Conservation (phyloP, 805 yeast species). For the Hanseniaspora nectarophila region DNA sequence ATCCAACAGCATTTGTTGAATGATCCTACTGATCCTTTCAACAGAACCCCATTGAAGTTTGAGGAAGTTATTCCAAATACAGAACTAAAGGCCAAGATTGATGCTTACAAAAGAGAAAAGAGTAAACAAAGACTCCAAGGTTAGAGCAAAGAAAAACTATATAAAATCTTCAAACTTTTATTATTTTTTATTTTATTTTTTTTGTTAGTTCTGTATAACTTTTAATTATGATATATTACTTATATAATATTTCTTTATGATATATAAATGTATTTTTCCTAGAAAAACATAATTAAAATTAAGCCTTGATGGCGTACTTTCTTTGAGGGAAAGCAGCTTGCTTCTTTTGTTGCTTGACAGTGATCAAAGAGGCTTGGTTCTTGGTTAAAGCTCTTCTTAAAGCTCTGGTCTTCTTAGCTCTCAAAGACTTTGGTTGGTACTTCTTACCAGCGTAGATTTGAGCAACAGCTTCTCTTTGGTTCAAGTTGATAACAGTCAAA, state of each 20-base stretch:
- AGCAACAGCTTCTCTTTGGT: constrained; percentile 90
- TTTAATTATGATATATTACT: constrained; percentile 14
- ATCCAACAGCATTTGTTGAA: constrained; percentile 86
- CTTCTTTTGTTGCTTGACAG: constrained; percentile 85
- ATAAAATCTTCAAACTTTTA: not conserved
- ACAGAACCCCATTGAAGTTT: constrained; percentile 75
- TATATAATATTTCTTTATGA: constrained; percentile 2
- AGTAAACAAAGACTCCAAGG: constrained; percentile 21
- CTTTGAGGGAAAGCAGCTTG: constrained; percentile 95
- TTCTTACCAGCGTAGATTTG: constrained; percentile 91
- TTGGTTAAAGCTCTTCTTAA: constrained; percentile 92
- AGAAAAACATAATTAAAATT: constrained; percentile 27
- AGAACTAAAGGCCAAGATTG: constrained; percentile 53
- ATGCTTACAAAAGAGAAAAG: constrained; percentile 41
- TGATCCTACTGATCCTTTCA: constrained; percentile 95
- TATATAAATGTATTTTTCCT: constrained; percentile 13
- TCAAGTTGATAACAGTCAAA: constrained; percentile 90
- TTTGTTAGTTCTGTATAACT: constrained; percentile 12
- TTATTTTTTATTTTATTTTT: not conserved
- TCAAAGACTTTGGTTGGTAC: constrained; percentile 95
- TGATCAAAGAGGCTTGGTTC: constrained; percentile 66
- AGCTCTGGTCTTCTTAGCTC: constrained; percentile 99
- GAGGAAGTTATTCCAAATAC: constrained; percentile 78
- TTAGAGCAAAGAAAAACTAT: not conserved
- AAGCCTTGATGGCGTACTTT: constrained; percentile 97